phyloP scores from a whole-genome alignment of 2,329 filamentous ascomycete species.

The Pestalotiopsis sp. region DNA sequence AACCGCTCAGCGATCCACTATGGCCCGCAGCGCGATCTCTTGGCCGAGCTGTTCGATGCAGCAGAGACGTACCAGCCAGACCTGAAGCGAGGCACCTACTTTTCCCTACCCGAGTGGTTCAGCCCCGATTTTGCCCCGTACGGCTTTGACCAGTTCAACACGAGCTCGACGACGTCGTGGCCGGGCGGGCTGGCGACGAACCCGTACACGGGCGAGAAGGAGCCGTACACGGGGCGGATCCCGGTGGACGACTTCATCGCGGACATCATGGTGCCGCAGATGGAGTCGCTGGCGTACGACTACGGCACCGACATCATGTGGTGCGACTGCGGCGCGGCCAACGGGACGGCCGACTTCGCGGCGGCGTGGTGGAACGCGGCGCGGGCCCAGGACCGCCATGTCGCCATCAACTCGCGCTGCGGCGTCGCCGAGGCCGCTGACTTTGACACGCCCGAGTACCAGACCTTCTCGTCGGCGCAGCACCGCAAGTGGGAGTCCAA shows the following conservation, averaged over 20 bases:
- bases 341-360: constrained; percentile 40
- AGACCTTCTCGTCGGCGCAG: constrained; percentile 47
- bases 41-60: constrained; percentile 41
- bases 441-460: constrained; percentile 61
- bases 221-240: constrained; percentile 42
- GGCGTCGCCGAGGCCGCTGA: constrained; percentile 49
- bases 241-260: constrained; percentile 39
- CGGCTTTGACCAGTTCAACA: constrained; percentile 36
- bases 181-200: constrained; percentile 40
- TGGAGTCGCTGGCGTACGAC: constrained; percentile 42
- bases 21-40: constrained; percentile 38
- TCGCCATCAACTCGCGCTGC: constrained; percentile 56
- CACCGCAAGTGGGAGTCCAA: constrained; percentile 60
- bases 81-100: constrained; percentile 44
- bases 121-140: constrained; percentile 42
- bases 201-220: constrained; percentile 38
- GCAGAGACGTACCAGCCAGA: constrained; percentile 38
- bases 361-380: constrained; percentile 42
- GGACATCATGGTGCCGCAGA: constrained; percentile 44
- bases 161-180: constrained; percentile 29
- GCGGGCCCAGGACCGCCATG: constrained; percentile 42
- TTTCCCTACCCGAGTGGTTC: constrained; percentile 47
- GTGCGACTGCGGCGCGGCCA: constrained; percentile 44
- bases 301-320: constrained; percentile 48
- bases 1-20: constrained; percentile 40